phyloP scores from a whole-genome alignment of 208 protist species.

The Crithidia brevicula region DNA sequence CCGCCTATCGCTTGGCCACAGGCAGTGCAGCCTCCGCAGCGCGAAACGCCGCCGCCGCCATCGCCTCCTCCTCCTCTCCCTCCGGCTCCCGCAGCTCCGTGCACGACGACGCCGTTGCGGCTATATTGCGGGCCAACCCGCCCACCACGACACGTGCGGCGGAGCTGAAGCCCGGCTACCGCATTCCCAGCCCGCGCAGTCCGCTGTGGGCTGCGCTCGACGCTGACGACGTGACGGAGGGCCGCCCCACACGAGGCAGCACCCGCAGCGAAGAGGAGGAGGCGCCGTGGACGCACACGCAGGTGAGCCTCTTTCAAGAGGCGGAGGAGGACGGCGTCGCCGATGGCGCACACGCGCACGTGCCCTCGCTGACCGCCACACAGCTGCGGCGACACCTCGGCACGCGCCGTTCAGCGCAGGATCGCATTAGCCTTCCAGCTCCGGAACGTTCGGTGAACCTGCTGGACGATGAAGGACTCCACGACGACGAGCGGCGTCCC shows the following conservation, averaged over 20 bases:
- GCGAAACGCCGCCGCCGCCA: not conserved
- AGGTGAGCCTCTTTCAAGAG: constrained; percentile 29
- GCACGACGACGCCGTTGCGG: constrained; percentile 38
- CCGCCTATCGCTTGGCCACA: no score
- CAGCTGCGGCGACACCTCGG: constrained; percentile 22
- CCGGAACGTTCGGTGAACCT: constrained; percentile 32
- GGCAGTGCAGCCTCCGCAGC: not conserved
- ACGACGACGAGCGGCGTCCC: constrained; percentile 27
- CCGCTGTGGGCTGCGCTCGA: constrained; percentile 63
- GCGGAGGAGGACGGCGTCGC: constrained; percentile 29
- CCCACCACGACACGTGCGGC: constrained; percentile 63
- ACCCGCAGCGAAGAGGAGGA: not conserved
- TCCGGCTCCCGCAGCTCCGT: constrained; percentile 27
- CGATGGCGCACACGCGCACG: no score
- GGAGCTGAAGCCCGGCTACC: constrained; percentile 45
- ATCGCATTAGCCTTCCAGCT: constrained; percentile 24
- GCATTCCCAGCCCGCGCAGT: constrained; percentile 55
- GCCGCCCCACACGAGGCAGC: not conserved
- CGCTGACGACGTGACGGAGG: constrained; percentile 8
- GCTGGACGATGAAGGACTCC: constrained; percentile 31
- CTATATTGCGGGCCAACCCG: constrained; percentile 47
- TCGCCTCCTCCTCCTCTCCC: constrained; percentile 7
- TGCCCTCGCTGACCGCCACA: constrained; percentile 1
- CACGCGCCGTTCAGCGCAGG: constrained; percentile 3
- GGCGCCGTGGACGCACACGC: constrained; percentile 19